Evolutionary conservation across 2,329 filamentous ascomycete species (phyloP).

Genomic region (Alternaria sp.): DNA sequence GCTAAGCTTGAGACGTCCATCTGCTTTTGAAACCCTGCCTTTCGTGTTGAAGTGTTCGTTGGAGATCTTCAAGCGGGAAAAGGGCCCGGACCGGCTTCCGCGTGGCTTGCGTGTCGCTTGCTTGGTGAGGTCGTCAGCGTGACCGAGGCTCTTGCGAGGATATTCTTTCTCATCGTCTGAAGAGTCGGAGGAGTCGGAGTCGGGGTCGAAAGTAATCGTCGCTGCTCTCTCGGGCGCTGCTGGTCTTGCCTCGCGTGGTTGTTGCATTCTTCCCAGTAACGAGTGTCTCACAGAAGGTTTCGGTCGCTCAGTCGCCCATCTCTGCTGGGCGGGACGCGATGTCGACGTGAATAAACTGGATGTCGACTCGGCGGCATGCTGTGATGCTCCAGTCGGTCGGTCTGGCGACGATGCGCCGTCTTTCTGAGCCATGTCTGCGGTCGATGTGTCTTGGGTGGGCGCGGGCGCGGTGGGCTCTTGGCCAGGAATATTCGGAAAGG

Average conservation of each 20-base stretch:
- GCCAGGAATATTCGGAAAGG: slow-evolving; percentile 31
- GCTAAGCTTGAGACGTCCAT: slow-evolving; percentile 76
- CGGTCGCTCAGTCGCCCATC: slow-evolving; percentile 44
- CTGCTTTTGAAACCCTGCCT: slow-evolving; percentile 70
- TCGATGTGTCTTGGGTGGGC: neutral
- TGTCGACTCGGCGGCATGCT: neutral
- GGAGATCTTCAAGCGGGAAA: slow-evolving; percentile 65
- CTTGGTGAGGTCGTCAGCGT: slow-evolving; percentile 15
- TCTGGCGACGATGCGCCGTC: slow-evolving; percentile 1
- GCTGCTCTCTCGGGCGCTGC: slow-evolving; percentile 26
- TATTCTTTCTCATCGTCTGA: slow-evolving; percentile 36
- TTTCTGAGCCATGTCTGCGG: neutral
- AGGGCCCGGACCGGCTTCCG: slow-evolving; percentile 42
- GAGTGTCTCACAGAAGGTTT: slow-evolving; percentile 33
- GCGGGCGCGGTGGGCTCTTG: slow-evolving; percentile 7
- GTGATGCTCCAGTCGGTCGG: neutral
- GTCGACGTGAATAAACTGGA: slow-evolving; percentile 3
- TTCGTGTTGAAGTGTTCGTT: slow-evolving; percentile 72
- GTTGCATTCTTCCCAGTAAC: slow-evolving; percentile 30
- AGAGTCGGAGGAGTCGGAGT: slow-evolving; percentile 32
- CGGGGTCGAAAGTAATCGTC: slow-evolving; percentile 44
- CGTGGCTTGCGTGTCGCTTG: slow-evolving; percentile 18
- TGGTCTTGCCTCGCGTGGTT: slow-evolving; percentile 18
- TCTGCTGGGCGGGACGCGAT: slow-evolving; percentile 33
- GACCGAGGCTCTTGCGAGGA: slow-evolving; percentile 27